A percentile compares a stretch with the other conserved stretches of the same genome.
Evolutionary conservation across 768 basidiomycete genomes (phyloP).

Genomic region (Mycena venus): DNA sequence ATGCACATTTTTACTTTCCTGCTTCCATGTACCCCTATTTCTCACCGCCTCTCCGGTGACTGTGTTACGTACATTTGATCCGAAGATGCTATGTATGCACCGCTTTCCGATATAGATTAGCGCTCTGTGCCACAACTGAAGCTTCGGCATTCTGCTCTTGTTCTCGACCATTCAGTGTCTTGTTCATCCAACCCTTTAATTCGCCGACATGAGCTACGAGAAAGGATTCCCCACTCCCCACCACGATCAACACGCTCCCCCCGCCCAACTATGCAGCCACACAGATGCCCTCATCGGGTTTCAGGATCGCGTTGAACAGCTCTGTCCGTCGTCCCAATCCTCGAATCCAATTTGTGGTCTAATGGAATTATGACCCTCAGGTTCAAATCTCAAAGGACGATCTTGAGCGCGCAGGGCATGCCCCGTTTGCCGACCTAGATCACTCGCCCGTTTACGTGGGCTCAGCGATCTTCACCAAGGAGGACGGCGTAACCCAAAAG

Average conservation of each 20-base stretch:
- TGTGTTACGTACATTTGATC: neutral
- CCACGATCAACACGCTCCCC: slow-evolving; percentile 1
- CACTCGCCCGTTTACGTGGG: slow-evolving; percentile 79
- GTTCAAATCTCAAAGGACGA: slow-evolving; percentile 45
- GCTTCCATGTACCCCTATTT: no score
- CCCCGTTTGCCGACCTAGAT: slow-evolving; percentile 71
- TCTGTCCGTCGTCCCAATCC: slow-evolving; percentile 35
- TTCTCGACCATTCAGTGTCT: slow-evolving; percentile 28
- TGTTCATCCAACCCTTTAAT: slow-evolving; percentile 46
- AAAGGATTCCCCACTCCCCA: slow-evolving; percentile 9
- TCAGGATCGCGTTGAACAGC: slow-evolving; percentile 45
- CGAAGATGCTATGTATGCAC: slow-evolving; percentile 11
- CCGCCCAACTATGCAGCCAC: slow-evolving; percentile 19
- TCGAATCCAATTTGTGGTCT: neutral
- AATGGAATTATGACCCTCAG: neutral
- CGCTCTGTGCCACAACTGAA: no score
- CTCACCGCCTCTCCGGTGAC: no score
- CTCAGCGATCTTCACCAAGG: slow-evolving; percentile 69
- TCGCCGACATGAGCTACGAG: slow-evolving; percentile 23
- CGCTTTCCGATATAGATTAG: no score
- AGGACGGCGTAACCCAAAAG: slow-evolving; percentile 39
- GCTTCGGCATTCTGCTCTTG: slow-evolving; percentile 20
- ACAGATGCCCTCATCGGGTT: slow-evolving; percentile 44
- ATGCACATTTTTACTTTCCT: neutral
- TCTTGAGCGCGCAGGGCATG: slow-evolving; percentile 55